Conservation (phyloP, 2,329 filamentous ascomycete species). For the Eurotiales sp. region DNA sequence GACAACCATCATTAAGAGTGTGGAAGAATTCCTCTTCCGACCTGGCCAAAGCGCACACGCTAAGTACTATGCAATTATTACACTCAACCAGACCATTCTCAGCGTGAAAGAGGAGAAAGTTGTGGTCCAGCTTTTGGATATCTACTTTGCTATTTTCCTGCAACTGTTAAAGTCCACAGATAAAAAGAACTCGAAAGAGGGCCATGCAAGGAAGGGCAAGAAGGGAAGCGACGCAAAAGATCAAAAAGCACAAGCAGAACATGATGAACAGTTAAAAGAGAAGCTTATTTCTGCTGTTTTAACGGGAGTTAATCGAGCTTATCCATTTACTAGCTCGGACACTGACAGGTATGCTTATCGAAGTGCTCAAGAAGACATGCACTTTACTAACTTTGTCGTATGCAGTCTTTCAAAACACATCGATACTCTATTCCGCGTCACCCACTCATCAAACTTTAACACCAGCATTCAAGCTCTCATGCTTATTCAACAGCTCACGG, state of each 20-base stretch:
- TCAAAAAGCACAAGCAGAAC: constrained; percentile 32
- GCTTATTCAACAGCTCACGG: constrained; percentile 87
- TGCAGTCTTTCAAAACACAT: constrained; percentile 76
- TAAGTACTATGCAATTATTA: constrained; percentile 95
- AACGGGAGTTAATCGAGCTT: constrained; percentile 91
- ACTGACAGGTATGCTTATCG: constrained; percentile 59
- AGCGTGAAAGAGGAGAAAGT: constrained; percentile 77
- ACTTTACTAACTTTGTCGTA: constrained; percentile 20
- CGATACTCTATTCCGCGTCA: constrained; percentile 91
- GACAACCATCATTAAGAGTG: constrained; percentile 72
- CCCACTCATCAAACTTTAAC: constrained; percentile 98
- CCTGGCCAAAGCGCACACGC: constrained; percentile 83
- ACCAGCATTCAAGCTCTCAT: constrained; percentile 94
- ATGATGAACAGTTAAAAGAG: constrained; percentile 70
- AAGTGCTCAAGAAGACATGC: no score
- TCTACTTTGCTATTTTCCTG: constrained; percentile 90
- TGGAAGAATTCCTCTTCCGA: constrained; percentile 86
- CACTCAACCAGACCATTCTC: constrained; percentile 92
- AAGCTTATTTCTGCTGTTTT: constrained; percentile 90
- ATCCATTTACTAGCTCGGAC: constrained; percentile 83
- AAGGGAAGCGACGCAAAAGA: constrained; percentile 42
- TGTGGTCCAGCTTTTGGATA: constrained; percentile 75
- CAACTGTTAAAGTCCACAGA: constrained; percentile 64
- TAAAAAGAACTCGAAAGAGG: constrained; percentile 34
- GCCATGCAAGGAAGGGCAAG: constrained; percentile 50